Conservation (phyloP, 805 yeast genomes). For the Candida boleticola region DNA sequence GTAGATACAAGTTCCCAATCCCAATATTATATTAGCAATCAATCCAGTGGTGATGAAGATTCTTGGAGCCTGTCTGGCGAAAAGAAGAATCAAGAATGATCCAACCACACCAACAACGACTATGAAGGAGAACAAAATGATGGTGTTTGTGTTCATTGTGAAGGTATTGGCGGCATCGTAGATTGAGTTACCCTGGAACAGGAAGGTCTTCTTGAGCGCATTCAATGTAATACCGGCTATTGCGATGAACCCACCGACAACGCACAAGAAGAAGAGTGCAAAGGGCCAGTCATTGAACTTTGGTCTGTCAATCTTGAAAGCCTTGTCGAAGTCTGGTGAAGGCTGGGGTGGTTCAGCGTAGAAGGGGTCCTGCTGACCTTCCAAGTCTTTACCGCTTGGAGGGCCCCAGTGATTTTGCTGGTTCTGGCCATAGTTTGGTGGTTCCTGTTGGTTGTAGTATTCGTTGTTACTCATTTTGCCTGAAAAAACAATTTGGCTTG, state of each 20-base stretch:
- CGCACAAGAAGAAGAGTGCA: conserved; percentile 46
- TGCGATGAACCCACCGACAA: conserved; percentile 64
- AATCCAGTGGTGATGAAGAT: conserved; percentile 69
- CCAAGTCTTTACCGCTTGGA: conserved; percentile 21
- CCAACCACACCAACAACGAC: conserved; percentile 58
- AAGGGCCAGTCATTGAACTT: conserved; percentile 72
- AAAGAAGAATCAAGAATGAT: conserved; percentile 51
- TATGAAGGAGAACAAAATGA: conserved; percentile 65
- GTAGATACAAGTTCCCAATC: conserved; percentile 74
- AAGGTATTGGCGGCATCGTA: conserved; percentile 53
- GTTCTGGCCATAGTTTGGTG: conserved; percentile 1
- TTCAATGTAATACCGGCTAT: conserved; percentile 67
- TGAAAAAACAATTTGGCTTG: too few species aligned
- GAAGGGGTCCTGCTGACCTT: conserved; percentile 19
- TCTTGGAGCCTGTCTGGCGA: conserved; percentile 65
- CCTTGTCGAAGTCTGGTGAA: conserved; percentile 54
- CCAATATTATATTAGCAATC: conserved; percentile 61
- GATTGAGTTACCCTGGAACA: conserved; percentile 61
- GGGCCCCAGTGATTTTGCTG: neutral
- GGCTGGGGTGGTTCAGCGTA: conserved; percentile 30
- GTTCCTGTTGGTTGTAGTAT: neutral
- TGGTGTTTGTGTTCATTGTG: conserved; percentile 72
- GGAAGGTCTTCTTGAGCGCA: conserved; percentile 56
- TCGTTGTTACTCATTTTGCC: conserved; percentile 3
- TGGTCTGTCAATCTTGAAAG: conserved; percentile 64